These are phyloP conservation scores for Pleurotus platypus DNA, from an alignment of 768 basidiomycete species.

Conservation along the genomic window DNA sequence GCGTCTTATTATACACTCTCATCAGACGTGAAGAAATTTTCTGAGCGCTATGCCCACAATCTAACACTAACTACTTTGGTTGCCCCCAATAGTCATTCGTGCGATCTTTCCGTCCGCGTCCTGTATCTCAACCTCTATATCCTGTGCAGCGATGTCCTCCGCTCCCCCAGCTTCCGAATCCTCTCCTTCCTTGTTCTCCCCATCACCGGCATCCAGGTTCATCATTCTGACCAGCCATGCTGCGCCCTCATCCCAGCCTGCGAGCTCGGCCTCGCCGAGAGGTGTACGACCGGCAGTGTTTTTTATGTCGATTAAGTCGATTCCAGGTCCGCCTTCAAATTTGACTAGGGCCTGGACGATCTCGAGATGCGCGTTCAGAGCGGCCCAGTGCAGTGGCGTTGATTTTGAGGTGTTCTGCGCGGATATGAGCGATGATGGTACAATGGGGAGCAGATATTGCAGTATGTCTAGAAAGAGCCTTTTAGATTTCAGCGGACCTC, in stretches of 20 bases:
- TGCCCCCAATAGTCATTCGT: constrained; percentile 48
- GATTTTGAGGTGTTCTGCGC: constrained; percentile 70
- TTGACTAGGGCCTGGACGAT: constrained; percentile 58
- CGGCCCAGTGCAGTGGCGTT: constrained; percentile 90
- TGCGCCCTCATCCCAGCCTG: constrained; percentile 81
- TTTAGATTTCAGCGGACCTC: constrained; percentile 35
- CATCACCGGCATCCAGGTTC: constrained; percentile 54
- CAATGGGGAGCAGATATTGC: constrained; percentile 63
- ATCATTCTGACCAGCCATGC: constrained; percentile 81
- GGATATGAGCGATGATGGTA: constrained; percentile 51
- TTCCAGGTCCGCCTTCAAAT: constrained; percentile 54
- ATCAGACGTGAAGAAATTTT: too few species aligned
- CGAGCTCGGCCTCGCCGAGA: constrained; percentile 78
- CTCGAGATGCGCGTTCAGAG: constrained; percentile 74
- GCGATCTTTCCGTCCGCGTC: constrained; percentile 70
- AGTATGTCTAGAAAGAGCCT: constrained; percentile 65
- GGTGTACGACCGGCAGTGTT: constrained; percentile 72
- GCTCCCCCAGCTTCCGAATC: constrained; percentile 33
- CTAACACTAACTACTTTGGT: background rate
- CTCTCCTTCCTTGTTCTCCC: constrained; percentile 27
- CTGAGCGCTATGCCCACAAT: too few species aligned
- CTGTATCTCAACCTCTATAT: constrained; percentile 67
- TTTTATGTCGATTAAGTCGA: constrained; percentile 70
- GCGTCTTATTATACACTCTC: too few species aligned
- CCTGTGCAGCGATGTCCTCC: constrained; percentile 21